Base-by-base conservation (phyloP, 176 grass and related monocot species). In the Aegilops longissima region DNA sequence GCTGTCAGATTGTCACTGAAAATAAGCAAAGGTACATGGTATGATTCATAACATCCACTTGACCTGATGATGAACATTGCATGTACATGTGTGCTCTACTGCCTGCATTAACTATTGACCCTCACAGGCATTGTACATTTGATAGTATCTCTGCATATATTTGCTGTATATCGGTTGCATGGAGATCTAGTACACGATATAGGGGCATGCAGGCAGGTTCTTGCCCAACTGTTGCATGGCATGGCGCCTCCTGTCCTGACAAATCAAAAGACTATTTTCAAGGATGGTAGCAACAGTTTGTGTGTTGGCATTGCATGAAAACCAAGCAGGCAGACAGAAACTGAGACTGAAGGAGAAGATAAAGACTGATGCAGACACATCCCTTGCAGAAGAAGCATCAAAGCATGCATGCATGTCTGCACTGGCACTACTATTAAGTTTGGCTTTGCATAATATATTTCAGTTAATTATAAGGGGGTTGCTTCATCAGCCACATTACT, bases 1-100 rank as follows among this genome's bases (percentile, higher is more conserved):
- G 76, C 89, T 29, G 77, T 91, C 86, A 78, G 77, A 34, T 77
- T 49, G 70, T 92, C 90, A 92, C 90, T 86, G 90, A 92, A 92
- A 88, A 88, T 82, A 91, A 91, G 90, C 78, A 91, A 82, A 88
- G 78, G 78, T 30, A 2, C 2, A 38, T 45, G 23, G 12, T 9
- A 62, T 70, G 66, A 70, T 70, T 21, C 33, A 36, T 70, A 34
- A 70, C 31, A n/a, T 81, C 12, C 38, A 65, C 21, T 73, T 80
- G 87, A 74, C 4, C 82, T 8, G 51, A 47, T 74, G 67, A 73
- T 67, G 59, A 20, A 59, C 77, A 64, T 78, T 58, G 59, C 66
- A 56, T 29, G 21, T 54, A 14, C 47, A 5, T 52, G 51, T 40
- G 51, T 76, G 70, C 21, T 13, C 45, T 42, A 0, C 5, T 12